These are phyloP conservation scores for Alternaria gansuensis DNA, from an alignment of 2,329 filamentous ascomycete species.

Conservation along the genomic window DNA sequence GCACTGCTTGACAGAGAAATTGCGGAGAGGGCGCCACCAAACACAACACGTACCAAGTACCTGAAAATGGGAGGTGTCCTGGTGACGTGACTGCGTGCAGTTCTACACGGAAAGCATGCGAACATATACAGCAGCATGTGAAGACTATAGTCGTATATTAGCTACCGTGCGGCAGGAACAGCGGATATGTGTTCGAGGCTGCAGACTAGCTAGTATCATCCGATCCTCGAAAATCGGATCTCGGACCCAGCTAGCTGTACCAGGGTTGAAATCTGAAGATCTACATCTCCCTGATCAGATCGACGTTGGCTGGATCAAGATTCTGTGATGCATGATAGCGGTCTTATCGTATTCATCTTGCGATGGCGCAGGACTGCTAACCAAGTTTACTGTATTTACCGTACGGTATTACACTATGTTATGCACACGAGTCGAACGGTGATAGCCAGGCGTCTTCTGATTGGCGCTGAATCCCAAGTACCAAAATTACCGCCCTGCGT, in stretches of 20 bases:
- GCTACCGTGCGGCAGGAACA: constrained; percentile 6
- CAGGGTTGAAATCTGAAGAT: not conserved
- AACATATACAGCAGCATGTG: not conserved
- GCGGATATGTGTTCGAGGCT: constrained; percentile 1
- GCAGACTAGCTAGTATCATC: not conserved
- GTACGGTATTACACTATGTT: not conserved
- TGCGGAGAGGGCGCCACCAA: constrained; percentile 4
- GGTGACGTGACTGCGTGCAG: not conserved
- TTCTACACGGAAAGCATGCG: not conserved
- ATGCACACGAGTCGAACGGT: not conserved
- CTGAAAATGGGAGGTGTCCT: not conserved
- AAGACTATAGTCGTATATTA: not conserved
- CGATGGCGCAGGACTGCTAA: not conserved
- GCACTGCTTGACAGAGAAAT: constrained; percentile 4
- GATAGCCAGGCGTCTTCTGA: not conserved
- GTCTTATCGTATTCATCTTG: not conserved
- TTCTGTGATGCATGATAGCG: not conserved
- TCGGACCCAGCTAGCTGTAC: not conserved
- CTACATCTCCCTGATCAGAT: not conserved
- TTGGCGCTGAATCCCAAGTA: not conserved
- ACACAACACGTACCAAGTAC: not conserved
- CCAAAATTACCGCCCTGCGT: not conserved
- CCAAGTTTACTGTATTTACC: not conserved
- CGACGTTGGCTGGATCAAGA: constrained; percentile 2
- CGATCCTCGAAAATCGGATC: not conserved